Conservation (phyloP, 768 basidiomycete genomes). For the Hypsizygus marmoreus region DNA sequence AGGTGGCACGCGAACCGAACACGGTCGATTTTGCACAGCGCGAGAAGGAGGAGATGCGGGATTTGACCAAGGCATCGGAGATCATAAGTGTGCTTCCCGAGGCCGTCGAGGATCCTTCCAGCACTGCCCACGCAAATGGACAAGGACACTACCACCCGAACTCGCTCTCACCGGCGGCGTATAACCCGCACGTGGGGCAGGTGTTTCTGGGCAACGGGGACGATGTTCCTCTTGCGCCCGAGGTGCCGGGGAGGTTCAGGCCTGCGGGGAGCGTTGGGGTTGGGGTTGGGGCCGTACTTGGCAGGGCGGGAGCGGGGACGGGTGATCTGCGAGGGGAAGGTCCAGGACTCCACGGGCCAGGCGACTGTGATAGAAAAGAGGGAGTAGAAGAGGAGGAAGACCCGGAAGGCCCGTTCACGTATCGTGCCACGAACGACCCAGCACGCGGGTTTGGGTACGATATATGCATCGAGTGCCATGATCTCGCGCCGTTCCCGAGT, state of each 20-base stretch:
- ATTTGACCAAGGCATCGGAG: constrained; percentile 81
- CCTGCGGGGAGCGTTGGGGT: constrained; percentile 20
- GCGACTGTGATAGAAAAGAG: neutral
- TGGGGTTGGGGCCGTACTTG: constrained; percentile 9
- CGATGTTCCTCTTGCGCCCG: constrained; percentile 64
- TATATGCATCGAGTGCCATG: constrained; percentile 88
- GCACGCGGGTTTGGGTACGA: constrained; percentile 68
- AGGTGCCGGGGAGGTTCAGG: constrained; percentile 26
- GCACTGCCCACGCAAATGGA: no score
- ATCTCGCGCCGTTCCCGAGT: constrained; percentile 75
- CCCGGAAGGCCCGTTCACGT: constrained; percentile 46
- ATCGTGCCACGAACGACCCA: constrained; percentile 42
- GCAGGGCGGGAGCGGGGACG: no score
- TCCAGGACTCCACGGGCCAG: neutral
- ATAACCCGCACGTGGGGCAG: constrained; percentile 63
- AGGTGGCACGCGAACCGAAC: constrained; percentile 46
- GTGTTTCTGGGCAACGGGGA: constrained; percentile 82
- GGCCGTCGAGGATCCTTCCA: constrained; percentile 9
- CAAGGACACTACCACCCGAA: no score
- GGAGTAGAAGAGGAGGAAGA: constrained; percentile 5
- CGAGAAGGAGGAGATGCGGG: constrained; percentile 89
- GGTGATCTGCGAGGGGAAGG: no score
- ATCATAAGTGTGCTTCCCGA: constrained; percentile 13
- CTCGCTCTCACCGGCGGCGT: constrained; percentile 39
- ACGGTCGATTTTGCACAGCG: constrained; percentile 81